Evolutionary conservation across 768 basidiomycete genomes (phyloP), one percentile per base, ranked within the genome.

Genomic region (Rhizopogon vulgaris): DNA sequence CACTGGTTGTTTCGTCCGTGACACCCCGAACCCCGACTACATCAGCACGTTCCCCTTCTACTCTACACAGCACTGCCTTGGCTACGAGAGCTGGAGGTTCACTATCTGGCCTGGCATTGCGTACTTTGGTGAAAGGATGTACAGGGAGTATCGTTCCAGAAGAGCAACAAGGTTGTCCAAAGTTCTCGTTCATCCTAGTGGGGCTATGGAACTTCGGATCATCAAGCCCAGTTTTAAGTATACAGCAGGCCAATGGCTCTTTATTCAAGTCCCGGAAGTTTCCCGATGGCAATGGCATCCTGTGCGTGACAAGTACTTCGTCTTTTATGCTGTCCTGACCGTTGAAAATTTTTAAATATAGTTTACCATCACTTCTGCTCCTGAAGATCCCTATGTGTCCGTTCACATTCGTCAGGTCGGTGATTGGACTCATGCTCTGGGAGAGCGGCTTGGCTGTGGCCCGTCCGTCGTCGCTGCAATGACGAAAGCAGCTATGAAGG

Each of bases 301-400:
- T n/a, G 92, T 94, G 59, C 61, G 88, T 77, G n/a, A 43, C 28
- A 41, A 42, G 48, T 18, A 32, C 11, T 32, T 24, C 14, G 18
- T 5, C 18, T 34, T 46, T 34, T 4, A 6, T 36, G 3, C 22
- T 34, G 60, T 46, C 17, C 18, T 46, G 18, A 46, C 14, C 32
- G 9, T 15, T 1, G 22, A 45, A 24, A 30, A 1, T 22, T 22
- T 22, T 3, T 3, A 1, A 46, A 34, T 9, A 46, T 46, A 93
- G 88, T 94, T 95, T 71, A 94, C 92, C 37, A 94, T 94, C 71
- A 93, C 92, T 0, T 94, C 92, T 37, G 91, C 94, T 12, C 94
- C 94, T 3, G 91, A 94, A 59, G 94, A 96, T 61, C 88, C 92
- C 2, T 95, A 91, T 65, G 80, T 96, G 41, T 92, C 90, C 24